Base-by-base conservation (phyloP, 192 early-diverging fungal species). In the Podochytrium sp. region DNA sequence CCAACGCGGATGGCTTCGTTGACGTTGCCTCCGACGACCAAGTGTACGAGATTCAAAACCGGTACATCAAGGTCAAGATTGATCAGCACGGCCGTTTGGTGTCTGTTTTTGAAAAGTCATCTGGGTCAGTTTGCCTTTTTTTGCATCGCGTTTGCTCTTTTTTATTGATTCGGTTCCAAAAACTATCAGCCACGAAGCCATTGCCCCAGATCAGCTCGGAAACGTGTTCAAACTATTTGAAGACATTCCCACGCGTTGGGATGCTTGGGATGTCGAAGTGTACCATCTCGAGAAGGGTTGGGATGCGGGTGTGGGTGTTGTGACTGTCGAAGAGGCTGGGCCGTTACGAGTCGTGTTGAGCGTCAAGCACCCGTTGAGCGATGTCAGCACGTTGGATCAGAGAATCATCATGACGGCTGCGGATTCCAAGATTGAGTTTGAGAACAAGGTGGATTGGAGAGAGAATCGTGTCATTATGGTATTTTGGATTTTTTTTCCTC, bases 251-350 rank as follows among this genome's bases (percentile, higher is more conserved):
- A 69, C 94, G 29, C 92, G 85, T 79, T 96, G 74, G 74, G 95
- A 96, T 74, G 94, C 91, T 0, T 93, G 91, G 85, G 83, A 87
- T 74, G 76, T 97, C 32, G 96, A 99, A 75, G 90, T 98, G 27
- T 98, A 97, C 80, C 94, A 95, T 78, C 81, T 94, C 29, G 93
- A 98, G 73, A 98, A 95, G 76, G 85, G 85, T n/a, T 78, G 77
- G 34, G 87, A 89, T 51, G 88, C 89, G 2, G 74, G 62, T 27
- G 80, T 84, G 18, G 90, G 93, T 0, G 70, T 78, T 0, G 74
- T 89, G 7, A 75, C 81, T 60, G 84, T 96, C 4, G 59, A 80
- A 7, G 96, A 98, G 66, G 74, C 87, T 20, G 95, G 97, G 0
- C 96, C 96, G 18, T 73, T 96, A 29, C 77, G 93, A 18, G 93